Base-by-base conservation (phyloP, 2,329 filamentous ascomycete species). In the Nemania serpens region DNA sequence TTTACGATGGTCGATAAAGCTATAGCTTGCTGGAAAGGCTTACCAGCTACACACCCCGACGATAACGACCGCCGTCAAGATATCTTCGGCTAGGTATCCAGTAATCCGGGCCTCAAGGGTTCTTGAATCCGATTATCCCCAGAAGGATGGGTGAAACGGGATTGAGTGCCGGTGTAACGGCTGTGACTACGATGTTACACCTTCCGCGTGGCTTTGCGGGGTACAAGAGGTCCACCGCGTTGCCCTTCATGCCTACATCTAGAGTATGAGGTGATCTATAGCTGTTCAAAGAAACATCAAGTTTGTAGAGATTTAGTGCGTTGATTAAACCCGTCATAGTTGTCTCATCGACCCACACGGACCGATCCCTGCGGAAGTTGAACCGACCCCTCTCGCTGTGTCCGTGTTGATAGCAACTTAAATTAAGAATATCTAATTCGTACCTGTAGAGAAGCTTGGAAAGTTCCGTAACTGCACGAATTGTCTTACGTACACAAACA, bases 401-500 rank as follows among this genome's bases (percentile, higher is more conserved):
- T 22, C 34, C 29, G 11, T 42, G 25, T 18, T 41, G 37, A 45
- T 15, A 56, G 58, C n/a, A 43, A 52, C 15, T 41, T 46, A 39
- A 37, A 58, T 48, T 41, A 33, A 36, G 20, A 36, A 50, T 37
- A 61, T 61, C 50, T 51, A 33, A 20, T 52, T 56, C 34, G 51
- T 29, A 29, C 41, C 47, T 61, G 61, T 58, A 63, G 61, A 41
- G 39, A 48, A 15, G 46, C 52, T 37, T 34, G 58, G 58, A 47
- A 61, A 58, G 61, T 61, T 54, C 58, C 61, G 54, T 58, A 54
- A 36, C 20, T 55, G 52, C 17, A 41, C 61, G 58, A 56, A 48
- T 17, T 13, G 22, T 49, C 50, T 55, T 15, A 51, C 58, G 39
- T 22, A 52, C 29, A 15, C 47, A 59, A 41, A 49, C 34, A 50